These are phyloP conservation scores for Boletus sp. DNA, from an alignment of 768 basidiomycete genomes.

Conservation along the genomic window DNA sequence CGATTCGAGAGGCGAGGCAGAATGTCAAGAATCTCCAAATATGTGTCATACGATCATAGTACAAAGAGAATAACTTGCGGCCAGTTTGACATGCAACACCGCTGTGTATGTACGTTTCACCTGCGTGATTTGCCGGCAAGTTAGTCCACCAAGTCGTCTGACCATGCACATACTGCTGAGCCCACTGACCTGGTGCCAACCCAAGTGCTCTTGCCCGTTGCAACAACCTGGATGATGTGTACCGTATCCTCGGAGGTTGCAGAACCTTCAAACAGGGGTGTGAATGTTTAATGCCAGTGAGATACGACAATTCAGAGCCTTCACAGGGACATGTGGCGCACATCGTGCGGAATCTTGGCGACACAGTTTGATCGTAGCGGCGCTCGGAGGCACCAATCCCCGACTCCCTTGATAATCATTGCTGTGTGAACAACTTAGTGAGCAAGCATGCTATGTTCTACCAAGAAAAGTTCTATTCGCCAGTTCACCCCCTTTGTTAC, in stretches of 20 bases:
- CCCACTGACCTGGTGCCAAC: background rate
- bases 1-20: background rate
- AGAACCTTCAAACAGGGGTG: background rate
- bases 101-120: background rate
- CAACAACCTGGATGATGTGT: background rate
- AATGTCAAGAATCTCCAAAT: background rate
- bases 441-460: too few species aligned
- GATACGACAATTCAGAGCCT: background rate
- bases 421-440: too few species aligned
- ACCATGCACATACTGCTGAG: too few species aligned
- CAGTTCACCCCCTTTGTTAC: too few species aligned
- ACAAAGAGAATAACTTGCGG: background rate
- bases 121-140: background rate
- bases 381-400: too few species aligned
- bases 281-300: background rate
- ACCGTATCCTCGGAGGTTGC: background rate
- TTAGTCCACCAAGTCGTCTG: too few species aligned
- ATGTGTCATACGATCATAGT: background rate
- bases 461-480: too few species aligned
- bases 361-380: background rate
- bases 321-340: background rate
- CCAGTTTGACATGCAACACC: background rate
- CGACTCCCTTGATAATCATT: too few species aligned
- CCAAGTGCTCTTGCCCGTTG: background rate
- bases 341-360: background rate